Conservation (phyloP, 495 filamentous ascomycete genomes). For the Xeromyces bisporus region DNA sequence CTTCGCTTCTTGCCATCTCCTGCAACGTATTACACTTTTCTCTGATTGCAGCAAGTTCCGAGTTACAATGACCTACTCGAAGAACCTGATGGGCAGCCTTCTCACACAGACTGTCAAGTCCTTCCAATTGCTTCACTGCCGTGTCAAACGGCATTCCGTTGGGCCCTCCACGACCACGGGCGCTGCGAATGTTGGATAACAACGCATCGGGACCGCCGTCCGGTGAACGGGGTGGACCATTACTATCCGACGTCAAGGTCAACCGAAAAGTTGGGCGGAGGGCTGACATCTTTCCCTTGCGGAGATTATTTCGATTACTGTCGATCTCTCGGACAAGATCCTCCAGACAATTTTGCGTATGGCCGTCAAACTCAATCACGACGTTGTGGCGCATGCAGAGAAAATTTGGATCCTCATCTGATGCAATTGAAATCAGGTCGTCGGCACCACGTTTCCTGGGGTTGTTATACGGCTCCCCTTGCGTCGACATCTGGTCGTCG, state of each 20-base stretch:
- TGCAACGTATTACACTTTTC: slow-evolving; percentile 29
- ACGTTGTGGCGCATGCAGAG: slow-evolving; percentile 65
- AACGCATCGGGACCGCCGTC: slow-evolving; percentile 2
- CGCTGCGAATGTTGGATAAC: slow-evolving; percentile 15
- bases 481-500: slow-evolving; percentile 3
- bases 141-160: slow-evolving; percentile 40
- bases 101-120: slow-evolving; percentile 65
- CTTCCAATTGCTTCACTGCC: slow-evolving; percentile 60
- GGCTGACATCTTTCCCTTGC: slow-evolving; percentile 47
- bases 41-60: slow-evolving; percentile 54
- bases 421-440: slow-evolving; percentile 15
- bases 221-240: too few species aligned
- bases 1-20: slow-evolving; percentile 23
- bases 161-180: slow-evolving; percentile 12
- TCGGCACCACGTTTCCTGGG: slow-evolving; percentile 16
- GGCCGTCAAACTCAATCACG: slow-evolving; percentile 77
- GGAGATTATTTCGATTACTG: slow-evolving; percentile 61
- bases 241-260: not conserved
- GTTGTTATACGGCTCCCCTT: slow-evolving; percentile 6
- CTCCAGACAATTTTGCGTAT: slow-evolving; percentile 67
- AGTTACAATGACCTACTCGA: slow-evolving; percentile 60
- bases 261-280: slow-evolving; percentile 2
- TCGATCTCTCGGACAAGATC: slow-evolving; percentile 63
- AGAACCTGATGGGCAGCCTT: slow-evolving; percentile 75
- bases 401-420: slow-evolving; percentile 24